These are phyloP conservation scores for Symbiodinium pilosum DNA, from an alignment of 73 alveolate genomes.

Conservation along the genomic window DNA sequence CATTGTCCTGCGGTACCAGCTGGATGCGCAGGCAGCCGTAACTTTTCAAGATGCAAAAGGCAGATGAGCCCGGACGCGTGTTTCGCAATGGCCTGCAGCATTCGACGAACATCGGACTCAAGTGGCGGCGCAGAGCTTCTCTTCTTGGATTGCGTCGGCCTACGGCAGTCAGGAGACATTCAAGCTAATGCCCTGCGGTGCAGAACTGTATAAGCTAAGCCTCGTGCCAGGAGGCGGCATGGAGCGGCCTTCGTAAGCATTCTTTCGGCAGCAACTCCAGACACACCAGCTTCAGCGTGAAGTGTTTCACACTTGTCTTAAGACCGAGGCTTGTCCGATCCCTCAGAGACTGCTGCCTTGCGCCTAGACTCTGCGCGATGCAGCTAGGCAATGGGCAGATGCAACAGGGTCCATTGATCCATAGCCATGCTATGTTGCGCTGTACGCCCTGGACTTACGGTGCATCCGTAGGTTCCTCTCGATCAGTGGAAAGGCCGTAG, in stretches of 20 bases:
- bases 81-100: not conserved
- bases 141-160: not conserved
- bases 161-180: not conserved
- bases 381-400: not conserved
- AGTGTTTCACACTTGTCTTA: no score
- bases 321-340: no score
- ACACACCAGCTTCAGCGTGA: no score
- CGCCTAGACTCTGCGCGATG: not conserved
- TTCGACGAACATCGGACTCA: conserved; percentile 1
- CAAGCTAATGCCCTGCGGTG: no score
- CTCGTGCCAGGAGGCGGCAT: not conserved
- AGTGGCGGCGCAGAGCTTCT: not conserved
- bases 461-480: conserved; percentile 6
- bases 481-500: not conserved
- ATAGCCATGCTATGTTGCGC: no score
- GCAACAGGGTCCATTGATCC: no score
- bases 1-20: not conserved
- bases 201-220: no score
- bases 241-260: not conserved
- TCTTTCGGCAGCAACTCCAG: not conserved
- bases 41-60: not conserved
- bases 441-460: no score
- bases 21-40: conserved; percentile 11
- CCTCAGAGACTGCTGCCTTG: no score
- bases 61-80: not conserved